Base-by-base conservation (phyloP, 305 asterid species). In the Stenogyne calaminthoides region DNA sequence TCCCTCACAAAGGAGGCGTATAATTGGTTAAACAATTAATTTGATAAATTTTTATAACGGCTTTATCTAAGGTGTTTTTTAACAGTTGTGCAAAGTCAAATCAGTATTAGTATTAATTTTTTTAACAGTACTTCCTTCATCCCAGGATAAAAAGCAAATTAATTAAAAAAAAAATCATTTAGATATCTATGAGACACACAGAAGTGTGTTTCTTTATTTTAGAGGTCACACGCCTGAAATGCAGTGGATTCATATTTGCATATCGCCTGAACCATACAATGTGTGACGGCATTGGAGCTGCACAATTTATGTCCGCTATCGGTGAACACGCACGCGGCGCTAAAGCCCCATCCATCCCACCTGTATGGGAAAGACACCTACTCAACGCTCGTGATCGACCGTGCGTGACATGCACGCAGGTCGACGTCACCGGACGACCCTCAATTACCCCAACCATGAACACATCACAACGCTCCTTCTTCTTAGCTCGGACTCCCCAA, bases 301-400 rank as follows among this genome's bases (percentile, higher is more conserved):
- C 37, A 12, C 90, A 82, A 29, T 87, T 87, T 69, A 76, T 85
- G 79, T 7, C 6, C 0, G 84, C 89, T 9, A 61, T 88, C 0
- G 83, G 73, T 6, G 89, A 88, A 70, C 27, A 85, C 0, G 85
- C 90, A 6, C 78, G 80, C 3, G 92, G 90, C 11, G 74, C 77
- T 1, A 29, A 63, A 0, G 18, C 73, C 57, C 91, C 90, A 5
- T 83, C 88, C 0, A 47, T 81, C 1, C 44, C 32, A 1, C 91
- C 96, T 0, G 83, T 87, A 1, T 89, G 96, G 93, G 61, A 80
- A 9, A 79, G 96, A 6, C 80, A 87, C 39, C 73, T 87, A 25
- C 86, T 87, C 6, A 67, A 54, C 42, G 84, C 88, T 2, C 82
- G 80, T 4, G 66, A 77, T 57, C 83, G 86, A 0, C 87, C 84